Conservation (phyloP, 2,329 filamentous ascomycete species). For the Arthrobotrys megalospora region DNA sequence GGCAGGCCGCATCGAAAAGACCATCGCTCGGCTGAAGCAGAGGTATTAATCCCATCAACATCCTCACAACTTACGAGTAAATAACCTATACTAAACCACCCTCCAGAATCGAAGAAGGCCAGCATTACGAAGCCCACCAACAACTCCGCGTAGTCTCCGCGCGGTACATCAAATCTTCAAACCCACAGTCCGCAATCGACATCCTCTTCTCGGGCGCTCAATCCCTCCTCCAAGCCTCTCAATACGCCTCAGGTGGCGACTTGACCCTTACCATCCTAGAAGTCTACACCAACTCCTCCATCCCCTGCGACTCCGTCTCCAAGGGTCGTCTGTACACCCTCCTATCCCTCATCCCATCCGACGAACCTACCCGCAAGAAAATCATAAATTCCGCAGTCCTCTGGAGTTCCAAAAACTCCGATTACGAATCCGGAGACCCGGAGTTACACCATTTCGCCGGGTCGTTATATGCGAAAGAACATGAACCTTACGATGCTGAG, state of each 20-base stretch:
- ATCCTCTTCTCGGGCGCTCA: conserved; percentile 87
- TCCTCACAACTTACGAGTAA: conserved; percentile 50
- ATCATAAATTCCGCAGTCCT: conserved; percentile 88
- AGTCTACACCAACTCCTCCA: conserved; percentile 88
- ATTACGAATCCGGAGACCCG: conserved; percentile 90
- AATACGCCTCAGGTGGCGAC: conserved; percentile 93
- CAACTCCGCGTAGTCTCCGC: conserved; percentile 95
- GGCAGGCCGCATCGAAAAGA: conserved; percentile 77
- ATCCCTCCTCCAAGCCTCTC: conserved; percentile 89
- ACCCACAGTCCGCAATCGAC: conserved; percentile 88
- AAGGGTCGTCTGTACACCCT: conserved; percentile 74
- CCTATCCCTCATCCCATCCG: conserved; percentile 82
- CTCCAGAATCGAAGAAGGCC: conserved; percentile 84
- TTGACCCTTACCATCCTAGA: conserved; percentile 89
- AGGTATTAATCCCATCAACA: conserved; percentile 71
- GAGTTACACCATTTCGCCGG: conserved; percentile 95
- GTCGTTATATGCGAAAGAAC: conserved; percentile 85
- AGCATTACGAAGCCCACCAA: conserved; percentile 98
- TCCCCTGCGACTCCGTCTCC: conserved; percentile 80
- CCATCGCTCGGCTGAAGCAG: conserved; percentile 81
- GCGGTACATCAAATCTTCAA: conserved; percentile 89
- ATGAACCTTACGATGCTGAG: conserved; percentile 91
- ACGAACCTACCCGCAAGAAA: conserved; percentile 92
- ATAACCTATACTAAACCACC: conserved; percentile 60
- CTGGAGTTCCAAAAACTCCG: conserved; percentile 89